Percentiles rank a stretch among this genome's conserved stretches.
Evolutionary conservation across 306 rosid species (phyloP).

Genomic region (Quercus ilex): DNA sequence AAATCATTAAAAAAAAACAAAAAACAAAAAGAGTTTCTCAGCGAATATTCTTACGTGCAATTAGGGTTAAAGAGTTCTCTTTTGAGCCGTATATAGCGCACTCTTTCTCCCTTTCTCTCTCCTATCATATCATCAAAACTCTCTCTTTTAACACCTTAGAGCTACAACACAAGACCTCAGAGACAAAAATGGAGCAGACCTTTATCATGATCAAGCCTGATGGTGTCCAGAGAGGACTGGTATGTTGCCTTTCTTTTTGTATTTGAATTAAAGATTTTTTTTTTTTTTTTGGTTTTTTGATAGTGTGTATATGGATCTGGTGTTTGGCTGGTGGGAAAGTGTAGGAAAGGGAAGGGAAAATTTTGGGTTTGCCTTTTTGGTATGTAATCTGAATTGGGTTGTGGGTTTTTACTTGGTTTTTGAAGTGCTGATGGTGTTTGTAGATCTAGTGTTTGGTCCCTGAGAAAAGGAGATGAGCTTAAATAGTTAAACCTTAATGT

Average conservation of each 20-base stretch:
- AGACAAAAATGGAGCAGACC: constrained; percentile 63
- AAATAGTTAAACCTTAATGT: not conserved
- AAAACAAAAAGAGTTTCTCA: not conserved
- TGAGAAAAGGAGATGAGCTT: not conserved
- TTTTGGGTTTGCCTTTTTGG: not conserved
- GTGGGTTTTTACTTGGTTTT: not conserved
- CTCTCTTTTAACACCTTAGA: not conserved
- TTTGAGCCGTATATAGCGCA: not conserved
- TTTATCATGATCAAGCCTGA: constrained; percentile 93
- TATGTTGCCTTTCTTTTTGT: constrained; percentile 13
- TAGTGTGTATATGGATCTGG: not conserved
- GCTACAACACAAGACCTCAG: not conserved
- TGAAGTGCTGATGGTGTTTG: not conserved
- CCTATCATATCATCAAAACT: not conserved
- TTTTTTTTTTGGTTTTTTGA: not conserved
- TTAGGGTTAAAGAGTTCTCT: constrained; percentile 27
- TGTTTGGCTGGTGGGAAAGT: not conserved
- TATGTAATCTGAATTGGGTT: not conserved
- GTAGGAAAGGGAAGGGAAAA: not conserved
- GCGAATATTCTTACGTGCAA: constrained; percentile 23
- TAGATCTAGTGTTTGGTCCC: not conserved
- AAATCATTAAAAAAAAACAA: not conserved
- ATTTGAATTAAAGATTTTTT: not conserved
- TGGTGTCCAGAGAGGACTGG: constrained; percentile 91
- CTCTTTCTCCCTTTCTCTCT: not conserved